A percentile compares a stretch with the other conserved stretches of the same genome.
These are phyloP conservation scores for Exophiala sp. DNA, from an alignment of 2,329 filamentous ascomycete species.

Conservation along the genomic window DNA sequence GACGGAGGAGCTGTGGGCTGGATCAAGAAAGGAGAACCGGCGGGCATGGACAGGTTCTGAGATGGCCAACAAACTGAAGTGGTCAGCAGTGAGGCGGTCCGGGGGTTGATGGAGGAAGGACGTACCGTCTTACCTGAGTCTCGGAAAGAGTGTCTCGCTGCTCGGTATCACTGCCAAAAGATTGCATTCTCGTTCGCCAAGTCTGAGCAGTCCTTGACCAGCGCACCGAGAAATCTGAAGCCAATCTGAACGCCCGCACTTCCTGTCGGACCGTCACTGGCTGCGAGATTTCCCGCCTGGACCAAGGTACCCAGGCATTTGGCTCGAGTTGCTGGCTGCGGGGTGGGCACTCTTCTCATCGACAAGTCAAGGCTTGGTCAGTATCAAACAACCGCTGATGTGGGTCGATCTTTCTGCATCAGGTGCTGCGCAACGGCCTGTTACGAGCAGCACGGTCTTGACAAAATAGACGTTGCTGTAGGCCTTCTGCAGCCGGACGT, in stretches of 20 bases:
- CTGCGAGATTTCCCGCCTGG: constrained; percentile 24
- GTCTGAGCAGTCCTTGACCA: constrained; percentile 3
- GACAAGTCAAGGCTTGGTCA: constrained; percentile 14
- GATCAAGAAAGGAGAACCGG: constrained; percentile 19
- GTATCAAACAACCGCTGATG: constrained; percentile 17
- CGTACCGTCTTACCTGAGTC: neutral
- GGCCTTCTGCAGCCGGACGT: constrained; percentile 16
- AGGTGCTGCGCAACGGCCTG: constrained; percentile 20
- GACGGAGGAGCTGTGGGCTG: constrained; percentile 23
- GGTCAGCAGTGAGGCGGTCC: constrained; percentile 12
- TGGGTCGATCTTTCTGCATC: constrained; percentile 24
- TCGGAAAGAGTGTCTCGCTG: neutral
- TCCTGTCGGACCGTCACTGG: constrained; percentile 19
- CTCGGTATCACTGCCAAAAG: constrained; percentile 14
- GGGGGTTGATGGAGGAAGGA: constrained; percentile 2
- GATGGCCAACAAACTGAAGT: constrained; percentile 12
- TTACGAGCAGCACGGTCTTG: constrained; percentile 14
- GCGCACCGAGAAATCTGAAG: constrained; percentile 8
- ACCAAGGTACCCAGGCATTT: constrained; percentile 6
- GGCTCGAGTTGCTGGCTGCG: neutral
- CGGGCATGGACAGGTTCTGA: constrained; percentile 18
- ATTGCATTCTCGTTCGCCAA: constrained; percentile 8
- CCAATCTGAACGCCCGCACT: constrained; percentile 16
- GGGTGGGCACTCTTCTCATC: constrained; percentile 3
- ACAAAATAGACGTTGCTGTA: constrained; percentile 16